These are phyloP conservation scores for Onygena corvina DNA, from an alignment of 2,329 filamentous ascomycete species.

Conservation along the genomic window DNA sequence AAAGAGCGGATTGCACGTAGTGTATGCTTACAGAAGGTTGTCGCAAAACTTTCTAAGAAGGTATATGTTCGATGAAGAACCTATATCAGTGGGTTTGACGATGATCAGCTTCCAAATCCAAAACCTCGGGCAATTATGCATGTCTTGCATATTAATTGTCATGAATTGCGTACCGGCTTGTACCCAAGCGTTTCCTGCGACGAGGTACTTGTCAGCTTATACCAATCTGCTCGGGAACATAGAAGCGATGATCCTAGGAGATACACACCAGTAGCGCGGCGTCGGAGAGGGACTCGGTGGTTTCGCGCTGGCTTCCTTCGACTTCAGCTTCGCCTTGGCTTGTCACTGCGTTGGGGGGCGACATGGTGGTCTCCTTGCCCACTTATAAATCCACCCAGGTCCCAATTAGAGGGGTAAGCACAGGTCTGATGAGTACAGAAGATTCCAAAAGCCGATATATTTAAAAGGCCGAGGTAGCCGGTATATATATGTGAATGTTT, in stretches of 20 bases:
- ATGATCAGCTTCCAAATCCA: too few relatives aligned
- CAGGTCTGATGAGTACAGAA: background rate
- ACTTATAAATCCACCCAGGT: background rate
- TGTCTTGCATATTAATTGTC: too few relatives aligned
- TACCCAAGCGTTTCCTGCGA: constrained; percentile 41
- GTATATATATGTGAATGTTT: too few relatives aligned
- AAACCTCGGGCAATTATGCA: too few relatives aligned
- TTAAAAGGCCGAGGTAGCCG: too few relatives aligned
- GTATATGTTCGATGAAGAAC: constrained; percentile 47
- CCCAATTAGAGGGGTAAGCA: background rate
- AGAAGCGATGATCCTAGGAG: background rate
- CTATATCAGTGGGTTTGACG: constrained; percentile 29
- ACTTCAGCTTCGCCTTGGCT: constrained; percentile 6
- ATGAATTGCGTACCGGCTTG: constrained; percentile 42
- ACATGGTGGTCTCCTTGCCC: background rate
- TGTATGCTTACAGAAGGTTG: constrained; percentile 43
- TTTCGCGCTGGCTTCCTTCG: constrained; percentile 4
- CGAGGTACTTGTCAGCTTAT: constrained; percentile 17
- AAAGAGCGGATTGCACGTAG: background rate
- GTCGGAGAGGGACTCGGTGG: constrained; percentile 18
- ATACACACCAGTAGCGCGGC: constrained; percentile 28
- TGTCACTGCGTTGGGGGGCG: background rate
- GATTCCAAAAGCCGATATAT: too few relatives aligned
- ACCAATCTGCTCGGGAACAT: background rate
- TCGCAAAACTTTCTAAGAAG: constrained; percentile 48